Evolutionary conservation across 208 protist species (phyloP), one percentile per base, ranked within the genome.

Genomic region (Polymyxa betae): DNA sequence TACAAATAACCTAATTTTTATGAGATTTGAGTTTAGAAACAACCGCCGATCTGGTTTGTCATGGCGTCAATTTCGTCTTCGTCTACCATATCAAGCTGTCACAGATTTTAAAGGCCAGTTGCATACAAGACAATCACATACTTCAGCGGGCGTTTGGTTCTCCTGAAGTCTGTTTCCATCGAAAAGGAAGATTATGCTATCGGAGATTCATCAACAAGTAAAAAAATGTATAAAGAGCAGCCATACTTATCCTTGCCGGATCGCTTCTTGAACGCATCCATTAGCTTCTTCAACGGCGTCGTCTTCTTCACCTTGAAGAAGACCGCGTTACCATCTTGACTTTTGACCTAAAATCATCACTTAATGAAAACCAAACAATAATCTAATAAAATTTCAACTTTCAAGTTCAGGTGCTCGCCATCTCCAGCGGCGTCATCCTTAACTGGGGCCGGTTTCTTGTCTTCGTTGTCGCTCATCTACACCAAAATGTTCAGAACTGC

Each of bases 61-160:
- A 91, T 91, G 45, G 90, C 90, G 90, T 91, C 90, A 16, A 91
- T 91, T 46, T 91, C 90, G 45, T 91, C 90, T 78, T 91, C 90
- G 32, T 91, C 90, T 38, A 89, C 72, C 90, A 91, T 91, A 41
- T 88, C 90, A 16, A 91, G n/a, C 49, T 91, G 40, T 24, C n/a
- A 88, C 20, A 90, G 12, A 45, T 38, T 89, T 66, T 91, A 10
- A 68, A 90, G 91, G 72, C 49, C 5, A 60, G 49, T 60, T 60
- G 24, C 49, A 60, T 60, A 29, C 5, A 29, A 5, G 24, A 24
- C 5, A 60, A 24, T 60, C 10, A 32, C 38, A 49, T 91, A 91
- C 90, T 40, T 90, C 89, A n/a, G 89, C 89, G 38, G 89, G 89
- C 29, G 89, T 90, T 44, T 91, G 45, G n/a, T 91, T 35, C 0